Evolutionary conservation across 129 eudicot genomes (phyloP).

Genomic region (Ambrosia artemisiifolia): DNA sequence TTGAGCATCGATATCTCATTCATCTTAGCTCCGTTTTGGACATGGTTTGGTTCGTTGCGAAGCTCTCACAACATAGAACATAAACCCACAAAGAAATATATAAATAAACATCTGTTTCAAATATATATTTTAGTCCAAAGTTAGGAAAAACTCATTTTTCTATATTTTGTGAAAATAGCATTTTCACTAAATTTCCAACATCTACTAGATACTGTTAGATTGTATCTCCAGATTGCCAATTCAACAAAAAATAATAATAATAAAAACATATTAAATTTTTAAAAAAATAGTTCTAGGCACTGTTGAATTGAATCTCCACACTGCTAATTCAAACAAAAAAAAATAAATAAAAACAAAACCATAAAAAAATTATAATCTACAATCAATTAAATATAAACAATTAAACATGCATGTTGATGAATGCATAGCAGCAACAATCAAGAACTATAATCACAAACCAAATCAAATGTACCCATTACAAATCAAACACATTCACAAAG

Average conservation of each 20-base stretch:
- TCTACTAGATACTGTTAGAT: neutral
- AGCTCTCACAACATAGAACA: too few species aligned
- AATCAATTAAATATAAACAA: neutral
- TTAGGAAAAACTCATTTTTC: too few species aligned
- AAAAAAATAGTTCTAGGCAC: neutral
- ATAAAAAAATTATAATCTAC: neutral
- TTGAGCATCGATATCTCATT: too few species aligned
- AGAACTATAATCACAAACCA: neutral
- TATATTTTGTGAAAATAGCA: too few species aligned
- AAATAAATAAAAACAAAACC: constrained; percentile 3
- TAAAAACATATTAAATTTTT: neutral
- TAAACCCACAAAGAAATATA: too few species aligned
- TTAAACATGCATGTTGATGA: constrained; percentile 4
- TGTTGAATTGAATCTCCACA: neutral
- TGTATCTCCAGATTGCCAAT: neutral
- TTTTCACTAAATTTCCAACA: too few species aligned
- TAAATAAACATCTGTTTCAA: too few species aligned
- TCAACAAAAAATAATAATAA: neutral
- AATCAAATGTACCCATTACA: constrained; percentile 16
- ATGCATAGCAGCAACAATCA: constrained; percentile 11
- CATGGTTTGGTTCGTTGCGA: too few species aligned
- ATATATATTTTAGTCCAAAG: too few species aligned
- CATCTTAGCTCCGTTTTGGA: too few species aligned
- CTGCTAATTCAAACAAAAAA: neutral
- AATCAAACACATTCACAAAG: neutral